These are phyloP conservation scores for Decorospora gaudefroyi DNA, from an alignment of 2,329 filamentous ascomycete genomes.

Conservation along the genomic window DNA sequence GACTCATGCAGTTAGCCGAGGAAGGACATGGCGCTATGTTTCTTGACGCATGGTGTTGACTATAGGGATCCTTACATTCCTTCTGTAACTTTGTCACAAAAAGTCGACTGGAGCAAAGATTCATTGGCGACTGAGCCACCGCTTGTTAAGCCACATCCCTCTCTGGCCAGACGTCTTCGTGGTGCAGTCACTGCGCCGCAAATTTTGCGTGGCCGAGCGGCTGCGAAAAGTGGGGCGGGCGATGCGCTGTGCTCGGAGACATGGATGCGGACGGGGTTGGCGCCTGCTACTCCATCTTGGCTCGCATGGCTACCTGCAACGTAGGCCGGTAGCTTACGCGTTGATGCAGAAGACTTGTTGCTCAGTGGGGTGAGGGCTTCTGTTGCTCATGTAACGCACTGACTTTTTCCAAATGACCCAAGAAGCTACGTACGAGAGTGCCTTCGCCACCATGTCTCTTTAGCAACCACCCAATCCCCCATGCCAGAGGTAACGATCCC, in stretches of 20 bases:
- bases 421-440: neutral
- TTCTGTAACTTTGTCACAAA: constrained; percentile 4
- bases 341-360: neutral
- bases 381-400: no score
- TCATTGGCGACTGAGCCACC: constrained; percentile 17
- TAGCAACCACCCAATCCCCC: neutral
- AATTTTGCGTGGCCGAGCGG: constrained; percentile 5
- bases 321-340: no score
- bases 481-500: neutral
- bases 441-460: neutral
- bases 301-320: no score
- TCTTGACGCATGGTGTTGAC: no score
- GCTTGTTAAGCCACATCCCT: constrained; percentile 8
- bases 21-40: no score
- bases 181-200: constrained; percentile 20
- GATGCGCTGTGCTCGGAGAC: constrained; percentile 3
- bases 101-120: neutral
- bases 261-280: neutral
- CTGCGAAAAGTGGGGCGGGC: neutral
- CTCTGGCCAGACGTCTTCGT: constrained; percentile 12
- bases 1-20: no score
- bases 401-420: no score
- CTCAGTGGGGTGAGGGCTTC: constrained; percentile 1
- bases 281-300: constrained; percentile 3
- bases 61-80: no score